Evolutionary conservation across 1,284 basidiomycete genomes (phyloP).

Genomic region (Tylopilus orsonianus): DNA sequence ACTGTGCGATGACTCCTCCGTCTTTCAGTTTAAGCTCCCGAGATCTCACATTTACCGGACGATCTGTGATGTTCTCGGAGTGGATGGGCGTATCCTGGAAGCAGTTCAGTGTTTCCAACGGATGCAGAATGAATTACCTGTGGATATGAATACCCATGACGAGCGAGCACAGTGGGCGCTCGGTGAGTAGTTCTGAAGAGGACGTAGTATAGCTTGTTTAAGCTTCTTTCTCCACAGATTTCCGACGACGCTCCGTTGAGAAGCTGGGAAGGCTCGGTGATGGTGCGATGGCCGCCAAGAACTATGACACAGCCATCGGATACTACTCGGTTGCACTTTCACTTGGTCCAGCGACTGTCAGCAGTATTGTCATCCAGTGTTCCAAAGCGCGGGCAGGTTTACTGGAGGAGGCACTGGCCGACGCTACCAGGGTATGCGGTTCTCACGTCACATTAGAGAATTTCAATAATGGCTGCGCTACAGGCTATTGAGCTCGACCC

Average conservation of each 20-base stretch:
- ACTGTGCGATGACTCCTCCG: too few relatives aligned
- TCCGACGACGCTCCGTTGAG: neutral
- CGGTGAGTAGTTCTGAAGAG: too few relatives aligned
- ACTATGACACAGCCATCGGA: neutral
- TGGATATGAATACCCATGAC: too few relatives aligned
- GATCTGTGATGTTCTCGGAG: too few relatives aligned
- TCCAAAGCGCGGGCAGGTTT: neutral
- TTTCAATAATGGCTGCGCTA: neutral
- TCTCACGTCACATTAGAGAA: neutral
- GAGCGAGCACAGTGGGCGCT: too few relatives aligned
- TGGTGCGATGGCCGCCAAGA: neutral
- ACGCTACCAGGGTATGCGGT: neutral
- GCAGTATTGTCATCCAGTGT: neutral
- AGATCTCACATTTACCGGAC: too few relatives aligned
- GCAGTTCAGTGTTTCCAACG: too few relatives aligned
- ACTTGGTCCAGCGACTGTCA: neutral
- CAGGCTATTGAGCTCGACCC: neutral
- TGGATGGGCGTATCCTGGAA: too few relatives aligned
- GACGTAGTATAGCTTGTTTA: too few relatives aligned
- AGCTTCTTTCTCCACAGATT: neutral
- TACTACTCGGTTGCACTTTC: neutral
- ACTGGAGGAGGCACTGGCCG: neutral
- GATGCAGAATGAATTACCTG: too few relatives aligned
- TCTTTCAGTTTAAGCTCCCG: too few relatives aligned
- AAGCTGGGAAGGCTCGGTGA: neutral